These are phyloP conservation scores for Bothriochloa decipiens DNA, from an alignment of 176 grass and related monocot genomes.

Conservation along the genomic window DNA sequence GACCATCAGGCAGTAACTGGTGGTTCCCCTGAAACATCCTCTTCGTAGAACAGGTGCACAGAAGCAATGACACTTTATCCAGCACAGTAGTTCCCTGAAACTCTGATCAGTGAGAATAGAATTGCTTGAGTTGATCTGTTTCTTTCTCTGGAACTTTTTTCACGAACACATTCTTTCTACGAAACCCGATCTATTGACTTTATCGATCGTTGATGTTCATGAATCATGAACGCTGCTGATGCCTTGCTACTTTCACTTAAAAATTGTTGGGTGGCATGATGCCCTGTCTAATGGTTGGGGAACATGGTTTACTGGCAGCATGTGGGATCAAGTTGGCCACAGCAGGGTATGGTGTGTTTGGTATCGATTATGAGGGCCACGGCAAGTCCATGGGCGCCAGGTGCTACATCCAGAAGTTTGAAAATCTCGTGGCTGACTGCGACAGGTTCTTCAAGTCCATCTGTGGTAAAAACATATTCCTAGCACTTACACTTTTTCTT, in stretches of 20 bases:
- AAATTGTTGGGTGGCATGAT: constrained; percentile 28
- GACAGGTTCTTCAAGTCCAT: constrained; percentile 81
- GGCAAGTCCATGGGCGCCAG: constrained; percentile 74
- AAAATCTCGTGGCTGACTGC: constrained; percentile 65
- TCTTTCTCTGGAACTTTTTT: background rate
- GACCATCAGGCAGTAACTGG: background rate
- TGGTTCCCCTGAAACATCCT: background rate
- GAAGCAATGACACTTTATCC: background rate
- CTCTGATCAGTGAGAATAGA: no score
- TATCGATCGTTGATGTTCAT: no score
- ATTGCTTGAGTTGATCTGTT: background rate
- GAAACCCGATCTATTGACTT: background rate
- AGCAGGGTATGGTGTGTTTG: constrained; percentile 70
- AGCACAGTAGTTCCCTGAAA: no score
- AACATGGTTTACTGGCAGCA: constrained; percentile 49
- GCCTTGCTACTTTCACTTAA: background rate
- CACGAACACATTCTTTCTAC: background rate
- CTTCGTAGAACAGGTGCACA: background rate
- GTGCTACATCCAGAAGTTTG: constrained; percentile 87
- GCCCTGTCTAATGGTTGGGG: constrained; percentile 32
- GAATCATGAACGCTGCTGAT: background rate
- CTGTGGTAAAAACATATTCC: constrained; percentile 49
- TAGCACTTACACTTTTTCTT: background rate
- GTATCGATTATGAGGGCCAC: constrained; percentile 87
- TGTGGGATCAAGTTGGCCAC: constrained; percentile 65